Conservation (phyloP, 1,284 basidiomycete genomes). For the Cutaneotrichosporon daszewskae region DNA sequence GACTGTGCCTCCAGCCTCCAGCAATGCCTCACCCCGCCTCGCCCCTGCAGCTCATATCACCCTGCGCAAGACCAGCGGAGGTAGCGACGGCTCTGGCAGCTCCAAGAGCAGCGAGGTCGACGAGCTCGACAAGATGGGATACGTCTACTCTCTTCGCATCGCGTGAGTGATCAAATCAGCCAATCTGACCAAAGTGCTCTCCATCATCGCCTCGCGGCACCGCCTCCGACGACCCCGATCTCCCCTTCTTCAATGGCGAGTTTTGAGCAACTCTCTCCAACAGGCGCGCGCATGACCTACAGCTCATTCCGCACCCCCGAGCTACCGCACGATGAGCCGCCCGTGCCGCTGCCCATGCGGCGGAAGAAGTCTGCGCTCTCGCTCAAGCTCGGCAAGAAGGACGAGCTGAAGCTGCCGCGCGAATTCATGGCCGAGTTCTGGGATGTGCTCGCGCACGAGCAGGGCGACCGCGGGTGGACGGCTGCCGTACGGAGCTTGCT, state of each 20-base stretch:
- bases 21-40: not conserved
- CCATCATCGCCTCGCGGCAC: slow-evolving; percentile 8
- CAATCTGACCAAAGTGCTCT: slow-evolving; percentile 12
- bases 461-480: slow-evolving; percentile 38
- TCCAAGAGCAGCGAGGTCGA: slow-evolving; percentile 8
- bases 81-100: not conserved
- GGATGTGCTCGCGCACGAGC: slow-evolving; percentile 32
- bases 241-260: slow-evolving; percentile 12
- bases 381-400: slow-evolving; percentile 22
- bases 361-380: slow-evolving; percentile 23
- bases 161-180: slow-evolving; percentile 29
- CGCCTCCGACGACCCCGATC: not conserved
- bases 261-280: not conserved
- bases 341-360: slow-evolving; percentile 1
- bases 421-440: slow-evolving; percentile 45
- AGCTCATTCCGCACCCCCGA: slow-evolving; percentile 11
- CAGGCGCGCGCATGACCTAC: not conserved
- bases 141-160: slow-evolving; percentile 40
- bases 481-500: slow-evolving; percentile 30
- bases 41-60: not conserved
- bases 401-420: slow-evolving; percentile 38
- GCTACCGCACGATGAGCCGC: slow-evolving; percentile 4
- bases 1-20: not conserved
- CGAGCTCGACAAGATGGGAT: slow-evolving; percentile 38
- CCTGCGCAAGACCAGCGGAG: not conserved